Conservation (phyloP, 1,139 yeast species). For the Debaryomycetaceae sp. region DNA sequence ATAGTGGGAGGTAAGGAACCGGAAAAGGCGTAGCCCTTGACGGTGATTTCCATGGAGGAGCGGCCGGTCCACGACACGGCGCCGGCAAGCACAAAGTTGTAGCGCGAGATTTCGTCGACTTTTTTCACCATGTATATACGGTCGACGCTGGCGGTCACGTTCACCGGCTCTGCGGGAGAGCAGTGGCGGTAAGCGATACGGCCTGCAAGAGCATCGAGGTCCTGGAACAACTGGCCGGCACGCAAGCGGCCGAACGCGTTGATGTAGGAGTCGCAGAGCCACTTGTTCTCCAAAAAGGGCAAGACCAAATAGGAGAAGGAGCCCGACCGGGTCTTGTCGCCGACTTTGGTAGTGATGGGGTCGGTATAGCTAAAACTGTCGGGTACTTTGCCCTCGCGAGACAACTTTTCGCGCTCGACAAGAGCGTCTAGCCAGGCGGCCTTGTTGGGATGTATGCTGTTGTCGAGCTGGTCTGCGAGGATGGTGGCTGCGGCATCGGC, state of each 20-base stretch:
- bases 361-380: constrained; percentile 64
- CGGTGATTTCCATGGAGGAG: constrained; percentile 90
- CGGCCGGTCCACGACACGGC: constrained; percentile 89
- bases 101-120: constrained; percentile 65
- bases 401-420: constrained; percentile 60
- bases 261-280: constrained; percentile 78
- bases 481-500: constrained; percentile 64
- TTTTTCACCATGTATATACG: constrained; percentile 81
- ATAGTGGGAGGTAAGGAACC: constrained; percentile 32
- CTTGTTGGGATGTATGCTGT: constrained; percentile 32
- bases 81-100: constrained; percentile 76
- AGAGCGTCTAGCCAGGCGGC: constrained; percentile 83
- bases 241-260: constrained; percentile 82
- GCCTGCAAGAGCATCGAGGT: constrained; percentile 82
- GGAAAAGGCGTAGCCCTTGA: constrained; percentile 72
- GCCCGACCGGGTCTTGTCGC: constrained; percentile 65
- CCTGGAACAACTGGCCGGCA: constrained; percentile 88
- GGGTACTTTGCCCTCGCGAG: constrained; percentile 57
- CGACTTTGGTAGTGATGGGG: constrained; percentile 60
- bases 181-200: constrained; percentile 80
- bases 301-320: constrained; percentile 64
- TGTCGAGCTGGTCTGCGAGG: constrained; percentile 38
- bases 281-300: constrained; percentile 76
- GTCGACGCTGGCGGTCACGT: constrained; percentile 91
- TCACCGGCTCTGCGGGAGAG: constrained; percentile 84